Conservation (phyloP, 805 yeast genomes). For the Metschnikowia lachancei region DNA sequence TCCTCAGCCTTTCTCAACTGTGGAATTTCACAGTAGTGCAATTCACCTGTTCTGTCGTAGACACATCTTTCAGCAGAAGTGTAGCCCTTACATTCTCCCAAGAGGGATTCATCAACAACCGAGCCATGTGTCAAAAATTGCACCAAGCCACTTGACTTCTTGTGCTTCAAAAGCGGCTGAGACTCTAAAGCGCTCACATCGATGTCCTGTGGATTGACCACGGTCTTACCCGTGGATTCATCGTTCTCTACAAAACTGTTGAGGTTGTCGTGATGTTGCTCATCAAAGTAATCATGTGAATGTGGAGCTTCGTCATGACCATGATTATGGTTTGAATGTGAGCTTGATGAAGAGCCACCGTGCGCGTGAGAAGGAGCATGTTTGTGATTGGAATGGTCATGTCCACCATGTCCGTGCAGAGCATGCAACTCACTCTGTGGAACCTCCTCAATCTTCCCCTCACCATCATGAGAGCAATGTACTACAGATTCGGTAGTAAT, state of each 20-base stretch:
- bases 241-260: background rate
- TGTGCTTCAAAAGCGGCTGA: slow-evolving; percentile 15
- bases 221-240: background rate
- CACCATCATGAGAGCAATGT: slow-evolving; percentile 73
- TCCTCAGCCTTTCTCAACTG: slow-evolving; percentile 19
- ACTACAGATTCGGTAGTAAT: slow-evolving; percentile 79
- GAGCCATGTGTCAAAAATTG: slow-evolving; percentile 26
- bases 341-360: slow-evolving; percentile 6
- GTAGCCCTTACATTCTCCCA: slow-evolving; percentile 51
- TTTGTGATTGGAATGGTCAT: slow-evolving; percentile 16
- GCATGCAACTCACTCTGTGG: slow-evolving; percentile 13
- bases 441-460: slow-evolving; percentile 21
- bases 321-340: background rate
- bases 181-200: slow-evolving; percentile 5
- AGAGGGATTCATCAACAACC: slow-evolving; percentile 19
- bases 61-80: slow-evolving; percentile 40
- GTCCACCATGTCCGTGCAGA: background rate
- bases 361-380: slow-evolving; percentile 21
- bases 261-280: background rate
- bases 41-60: slow-evolving; percentile 17
- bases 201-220: background rate
- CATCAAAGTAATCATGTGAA: slow-evolving; percentile 3
- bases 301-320: background rate
- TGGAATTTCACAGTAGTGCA: slow-evolving; percentile 44
- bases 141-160: slow-evolving; percentile 24